Base-by-base conservation (phyloP, 176 grass and related monocot genomes). In the Tuctoria greenei region DNA sequence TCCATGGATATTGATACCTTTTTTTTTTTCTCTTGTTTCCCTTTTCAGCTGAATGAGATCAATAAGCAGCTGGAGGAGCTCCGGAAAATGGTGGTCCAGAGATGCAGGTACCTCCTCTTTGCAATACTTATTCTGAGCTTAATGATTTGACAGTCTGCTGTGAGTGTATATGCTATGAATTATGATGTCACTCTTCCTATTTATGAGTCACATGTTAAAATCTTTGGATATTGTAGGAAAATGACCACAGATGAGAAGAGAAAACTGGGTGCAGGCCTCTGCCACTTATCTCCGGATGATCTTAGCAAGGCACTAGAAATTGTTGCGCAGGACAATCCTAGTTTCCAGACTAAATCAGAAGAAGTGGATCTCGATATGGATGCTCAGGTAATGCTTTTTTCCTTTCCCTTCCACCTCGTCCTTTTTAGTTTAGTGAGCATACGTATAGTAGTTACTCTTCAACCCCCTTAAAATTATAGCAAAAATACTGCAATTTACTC, bases 331-430 rank as follows among this genome's bases (percentile, higher is more conserved):
- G 86, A 94, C 68, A 94, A 98, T 55, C 95, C 95, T 31, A 80
- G 4, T 52, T 98, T 98, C 72, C 86, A 86, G 51, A 75, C 62
- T n/a, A 82, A 74, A 66, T 81, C 75, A 50, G 91, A 94, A 54
- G 91, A 84, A 71, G 87, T 98, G 81, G 87, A 98, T 69, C 87
- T 98, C 41, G 95, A 98, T 79, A 92, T 98, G 95, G 91, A 98
- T 86, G 89, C 95, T 66, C 91, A 92, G 85, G 95, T 98, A 66
- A 64, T 51, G 47, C 45, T 68, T 36, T 66, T 34, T 49, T 14
- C 56, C 10, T 1, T 12, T 17, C 16, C 15, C 17, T 12, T 26
- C 31, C 31, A 20, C 10, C 0, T 17, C 16, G 17, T 51, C 47
- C 13, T 1, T 4, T 12, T 10, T 23, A 9, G n/a, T 18, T 77